Evolutionary conservation across 1,284 basidiomycete genomes (phyloP).

Genomic region (Moesziomyces parantarcticus): DNA sequence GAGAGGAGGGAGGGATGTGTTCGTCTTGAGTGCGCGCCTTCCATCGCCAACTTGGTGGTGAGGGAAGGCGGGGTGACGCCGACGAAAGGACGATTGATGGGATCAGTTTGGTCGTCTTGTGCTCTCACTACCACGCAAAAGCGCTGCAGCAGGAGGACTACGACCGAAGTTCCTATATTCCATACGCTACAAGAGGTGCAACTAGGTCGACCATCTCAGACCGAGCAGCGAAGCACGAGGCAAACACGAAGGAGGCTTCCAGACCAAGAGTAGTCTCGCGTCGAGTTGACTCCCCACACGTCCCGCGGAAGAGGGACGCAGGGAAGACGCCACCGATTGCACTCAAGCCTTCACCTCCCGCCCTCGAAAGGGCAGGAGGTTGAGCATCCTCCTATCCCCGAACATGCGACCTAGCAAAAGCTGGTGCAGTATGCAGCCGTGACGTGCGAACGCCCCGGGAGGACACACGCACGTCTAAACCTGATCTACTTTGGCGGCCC

Average conservation of each 20-base stretch:
- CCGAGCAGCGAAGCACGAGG: too few relatives aligned
- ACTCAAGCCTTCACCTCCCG: constrained; percentile 61
- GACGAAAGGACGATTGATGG: constrained; percentile 12
- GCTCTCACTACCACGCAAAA: too few relatives aligned
- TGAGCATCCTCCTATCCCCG: constrained; percentile 56
- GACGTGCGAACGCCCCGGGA: neutral
- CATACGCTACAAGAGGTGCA: too few relatives aligned
- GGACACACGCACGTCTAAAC: constrained; percentile 17
- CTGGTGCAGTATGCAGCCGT: constrained; percentile 34
- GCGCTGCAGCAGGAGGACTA: too few relatives aligned
- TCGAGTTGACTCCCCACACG: constrained; percentile 56
- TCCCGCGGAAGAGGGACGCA: neutral
- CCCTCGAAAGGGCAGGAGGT: constrained; percentile 9
- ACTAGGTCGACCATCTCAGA: too few relatives aligned
- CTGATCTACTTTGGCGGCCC: constrained; percentile 50
- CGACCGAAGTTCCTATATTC: too few relatives aligned
- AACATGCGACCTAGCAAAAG: constrained; percentile 42
- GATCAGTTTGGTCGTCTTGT: neutral
- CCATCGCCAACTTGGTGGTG: too few relatives aligned
- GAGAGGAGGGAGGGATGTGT: constrained; percentile 16
- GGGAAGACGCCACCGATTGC: constrained; percentile 64
- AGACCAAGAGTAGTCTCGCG: constrained; percentile 66
- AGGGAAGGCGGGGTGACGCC: too few relatives aligned
- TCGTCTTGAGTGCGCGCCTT: constrained; percentile 10
- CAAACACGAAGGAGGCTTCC: constrained; percentile 25